Conservation (phyloP, 345 rosid genomes). For the Erucastrum elatum region DNA sequence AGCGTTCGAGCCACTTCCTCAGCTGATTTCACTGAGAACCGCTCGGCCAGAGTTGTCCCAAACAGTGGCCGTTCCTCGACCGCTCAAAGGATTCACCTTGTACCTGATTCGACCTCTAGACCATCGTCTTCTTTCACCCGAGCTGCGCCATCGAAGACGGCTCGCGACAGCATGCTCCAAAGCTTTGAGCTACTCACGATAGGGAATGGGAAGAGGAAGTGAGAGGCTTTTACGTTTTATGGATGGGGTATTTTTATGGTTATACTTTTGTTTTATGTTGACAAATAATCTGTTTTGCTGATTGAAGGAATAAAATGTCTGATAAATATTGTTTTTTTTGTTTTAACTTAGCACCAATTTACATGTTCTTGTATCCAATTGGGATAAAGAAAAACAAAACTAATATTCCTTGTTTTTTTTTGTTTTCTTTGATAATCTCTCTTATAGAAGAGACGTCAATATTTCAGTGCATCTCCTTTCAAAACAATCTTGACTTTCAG, state of each 20-base stretch:
- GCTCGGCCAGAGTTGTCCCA: constrained; percentile 66
- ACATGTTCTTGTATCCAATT: background rate
- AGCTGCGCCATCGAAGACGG: constrained; percentile 46
- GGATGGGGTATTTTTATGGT: constrained; percentile 24
- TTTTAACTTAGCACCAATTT: background rate
- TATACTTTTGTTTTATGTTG: constrained; percentile 11
- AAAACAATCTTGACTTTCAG: no score
- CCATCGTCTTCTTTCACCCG: constrained; percentile 58
- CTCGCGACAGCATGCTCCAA: constrained; percentile 65
- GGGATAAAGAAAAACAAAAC: background rate
- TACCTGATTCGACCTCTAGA: constrained; percentile 55
- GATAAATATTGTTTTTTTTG: constrained; percentile 24
- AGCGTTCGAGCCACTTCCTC: constrained; percentile 73
- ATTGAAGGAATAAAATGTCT: constrained; percentile 31
- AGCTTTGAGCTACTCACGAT: constrained; percentile 83
- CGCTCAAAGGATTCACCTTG: constrained; percentile 68
- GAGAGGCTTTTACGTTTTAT: constrained; percentile 11
- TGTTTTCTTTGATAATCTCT: no score
- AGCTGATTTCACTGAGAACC: constrained; percentile 71
- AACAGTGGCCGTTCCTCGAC: constrained; percentile 68
- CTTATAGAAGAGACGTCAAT: no score
- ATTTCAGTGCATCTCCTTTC: no score
- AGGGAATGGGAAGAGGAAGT: constrained; percentile 53
- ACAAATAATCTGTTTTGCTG: constrained; percentile 22
- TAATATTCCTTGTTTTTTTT: no score